Evolutionary conservation across 257 asterid species (phyloP), one percentile per base, ranked within the genome.

Genomic region (Voacanga thouarsii): DNA sequence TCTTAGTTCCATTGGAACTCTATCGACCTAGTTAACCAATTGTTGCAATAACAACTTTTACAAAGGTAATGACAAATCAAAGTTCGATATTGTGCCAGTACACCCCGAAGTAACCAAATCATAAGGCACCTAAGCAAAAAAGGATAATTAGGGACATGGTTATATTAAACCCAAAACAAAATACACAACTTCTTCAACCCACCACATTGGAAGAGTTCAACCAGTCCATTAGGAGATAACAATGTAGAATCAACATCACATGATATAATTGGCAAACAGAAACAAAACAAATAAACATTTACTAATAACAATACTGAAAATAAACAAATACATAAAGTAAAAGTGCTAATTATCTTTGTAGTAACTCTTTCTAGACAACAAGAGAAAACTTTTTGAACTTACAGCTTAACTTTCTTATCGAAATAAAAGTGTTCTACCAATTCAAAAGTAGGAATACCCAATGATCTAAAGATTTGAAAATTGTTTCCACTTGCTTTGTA

Each of bases 401-500:
- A 85, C 81, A 83, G 74, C 84, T 73, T 63, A 64, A 70, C 83
- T 81, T 81, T 71, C 82, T 81, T 66, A 72, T 78, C 74, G 84
- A 78, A 82, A 77, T 76, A 83, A 86, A 88, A 71, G 75, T 61
- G 78, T 47, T 55, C 49, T 75, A 81, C 59, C 55, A 77, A 77
- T 78, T 86, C 80, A 82, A 78, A 82, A 49, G 78, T 76, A 56
- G 79, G 85, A 77, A 76, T 65, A 81, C 73, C 81, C 50, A 70
- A 79, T 49, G 57, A 66, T 65, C 75, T 57, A 71, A 80, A n/a
- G n/a, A n/a, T 82, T 67, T 92, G 86, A 95, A 85, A 95, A 93
- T 88, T 93, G 99, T 89, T 95, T 95, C 83, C 97, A 89, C 91
- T 95, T 95, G 87, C 88, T 91, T 41, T 75, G 89, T 72, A 95